Conservation (phyloP, 371 early-diverging fungal genomes). For the Apophysomyces variabilis region DNA sequence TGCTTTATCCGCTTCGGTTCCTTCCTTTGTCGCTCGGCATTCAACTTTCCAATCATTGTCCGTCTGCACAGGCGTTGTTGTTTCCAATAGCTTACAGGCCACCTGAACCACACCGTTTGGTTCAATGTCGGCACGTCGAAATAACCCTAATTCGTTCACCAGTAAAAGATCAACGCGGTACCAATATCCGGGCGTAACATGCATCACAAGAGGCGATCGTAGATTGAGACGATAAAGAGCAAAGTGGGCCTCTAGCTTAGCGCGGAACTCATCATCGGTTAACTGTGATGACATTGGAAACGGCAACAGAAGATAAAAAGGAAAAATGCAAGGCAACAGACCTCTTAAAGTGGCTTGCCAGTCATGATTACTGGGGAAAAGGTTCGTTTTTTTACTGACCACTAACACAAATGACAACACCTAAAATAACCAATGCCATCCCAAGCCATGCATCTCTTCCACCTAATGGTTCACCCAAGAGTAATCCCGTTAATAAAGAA, state of each 20-base stretch:
- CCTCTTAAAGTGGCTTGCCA: neutral
- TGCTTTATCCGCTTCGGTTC: neutral
- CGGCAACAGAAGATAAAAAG: no score
- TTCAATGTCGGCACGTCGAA: conserved; percentile 44
- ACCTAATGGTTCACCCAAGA: conserved; percentile 75
- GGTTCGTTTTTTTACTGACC: conserved; percentile 15
- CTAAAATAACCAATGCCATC: conserved; percentile 66
- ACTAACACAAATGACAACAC: conserved; percentile 70
- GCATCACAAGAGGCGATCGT: conserved; percentile 34
- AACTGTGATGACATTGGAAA: neutral
- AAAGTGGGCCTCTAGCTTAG: conserved; percentile 48
- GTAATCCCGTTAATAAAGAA: conserved; percentile 79
- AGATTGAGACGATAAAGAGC: conserved; percentile 51
- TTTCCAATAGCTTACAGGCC: conserved; percentile 25
- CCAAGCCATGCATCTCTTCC: conserved; percentile 62
- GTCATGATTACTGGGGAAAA: neutral
- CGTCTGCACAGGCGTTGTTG: conserved; percentile 21
- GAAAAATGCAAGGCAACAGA: no score
- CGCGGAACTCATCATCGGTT: conserved; percentile 41
- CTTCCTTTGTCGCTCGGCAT: conserved; percentile 7
- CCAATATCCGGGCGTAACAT: conserved; percentile 30
- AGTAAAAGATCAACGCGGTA: conserved; percentile 48
- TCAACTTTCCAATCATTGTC: conserved; percentile 19
- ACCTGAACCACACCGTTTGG: conserved; percentile 37
- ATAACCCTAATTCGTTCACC: conserved; percentile 49